Evolutionary conservation across 2,329 filamentous ascomycete genomes (phyloP), one percentile per base, ranked within the genome.

Genomic region (Capronia americana): DNA sequence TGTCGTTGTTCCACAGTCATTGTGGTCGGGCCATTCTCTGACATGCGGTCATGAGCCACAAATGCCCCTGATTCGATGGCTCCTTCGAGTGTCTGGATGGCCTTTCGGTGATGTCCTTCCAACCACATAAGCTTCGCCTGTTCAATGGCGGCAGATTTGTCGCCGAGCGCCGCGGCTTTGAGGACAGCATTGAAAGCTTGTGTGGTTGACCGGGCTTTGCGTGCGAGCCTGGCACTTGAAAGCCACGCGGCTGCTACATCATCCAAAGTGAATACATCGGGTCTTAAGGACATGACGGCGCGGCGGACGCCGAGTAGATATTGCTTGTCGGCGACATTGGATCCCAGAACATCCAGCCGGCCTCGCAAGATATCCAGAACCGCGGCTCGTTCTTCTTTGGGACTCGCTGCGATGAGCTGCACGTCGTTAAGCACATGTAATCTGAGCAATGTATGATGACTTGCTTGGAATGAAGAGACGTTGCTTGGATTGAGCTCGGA

Each of bases 101-200:
- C 96, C 78, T 98, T 97, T 67, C 95, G 88, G 75, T 94, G 92
- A 74, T 97, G 91, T 0, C 92, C 92, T 76, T 97, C 93, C 72
- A 91, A 92, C 93, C 95, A 99, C 7, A 98, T 81, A 32, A 99
- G 84, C 67, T 93, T 89, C 1, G 95, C 93, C 76, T 99, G 94
- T 76, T 99, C 96, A 67, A 99, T 95, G 10, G 92, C 94, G 11
- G 94, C 92, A 1, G 92, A 92, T 65, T 91, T 89, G 71, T 97
- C 92, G 23, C 92, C 92, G 11, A 97, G 85, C 67, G 90, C 87
- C 24, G 91, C 90, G 11, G 96, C 95, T 78, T 95, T 92, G 1
- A 98, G 84, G 26, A 98, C 92, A 14, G 94, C 93, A 75, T 96
- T 95, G 80, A 97, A 97, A 0, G 95, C 96, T 72, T 94, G 93